These are phyloP conservation scores for Gnomoniopsis sp. DNA, from an alignment of 2,329 filamentous ascomycete genomes.

Conservation along the genomic window DNA sequence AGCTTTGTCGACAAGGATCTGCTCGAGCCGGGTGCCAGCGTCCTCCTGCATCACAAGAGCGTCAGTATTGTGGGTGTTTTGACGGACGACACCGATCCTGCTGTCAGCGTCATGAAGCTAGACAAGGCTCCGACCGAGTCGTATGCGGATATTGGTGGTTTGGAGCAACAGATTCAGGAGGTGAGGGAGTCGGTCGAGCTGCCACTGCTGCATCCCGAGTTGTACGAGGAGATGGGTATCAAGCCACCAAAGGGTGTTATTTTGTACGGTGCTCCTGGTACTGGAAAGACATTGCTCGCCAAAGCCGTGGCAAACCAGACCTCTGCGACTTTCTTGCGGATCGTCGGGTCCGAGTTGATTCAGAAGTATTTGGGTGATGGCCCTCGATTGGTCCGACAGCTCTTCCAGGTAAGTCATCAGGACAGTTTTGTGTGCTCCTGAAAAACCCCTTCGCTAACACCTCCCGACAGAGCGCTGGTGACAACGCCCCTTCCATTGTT, in stretches of 20 bases:
- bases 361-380: conserved; percentile 99
- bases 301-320: conserved; percentile 99
- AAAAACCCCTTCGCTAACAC: conserved; percentile 22
- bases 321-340: conserved; percentile 96
- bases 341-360: conserved; percentile 94
- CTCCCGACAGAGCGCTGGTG: conserved; percentile 70
- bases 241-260: conserved; percentile 99
- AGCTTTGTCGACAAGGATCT: conserved; percentile 99
- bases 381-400: conserved; percentile 87
- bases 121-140: conserved; percentile 98
- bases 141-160: conserved; percentile 95
- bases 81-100: conserved; percentile 91
- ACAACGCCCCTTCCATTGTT: conserved; percentile 94
- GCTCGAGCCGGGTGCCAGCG: conserved; percentile 91
- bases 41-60: conserved; percentile 94
- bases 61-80: conserved; percentile 97
- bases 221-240: conserved; percentile 99
- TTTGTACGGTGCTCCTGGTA: conserved; percentile 94
- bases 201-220: conserved; percentile 88
- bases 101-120: conserved; percentile 98
- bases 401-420: conserved; percentile 67
- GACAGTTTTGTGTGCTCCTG: neutral
- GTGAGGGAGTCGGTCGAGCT: conserved; percentile 96
- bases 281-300: conserved; percentile 91
- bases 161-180: conserved; percentile 95